Evolutionary conservation across 129 eudicot species (phyloP), one percentile per base, ranked within the genome.

Genomic region (Mikania micrantha): DNA sequence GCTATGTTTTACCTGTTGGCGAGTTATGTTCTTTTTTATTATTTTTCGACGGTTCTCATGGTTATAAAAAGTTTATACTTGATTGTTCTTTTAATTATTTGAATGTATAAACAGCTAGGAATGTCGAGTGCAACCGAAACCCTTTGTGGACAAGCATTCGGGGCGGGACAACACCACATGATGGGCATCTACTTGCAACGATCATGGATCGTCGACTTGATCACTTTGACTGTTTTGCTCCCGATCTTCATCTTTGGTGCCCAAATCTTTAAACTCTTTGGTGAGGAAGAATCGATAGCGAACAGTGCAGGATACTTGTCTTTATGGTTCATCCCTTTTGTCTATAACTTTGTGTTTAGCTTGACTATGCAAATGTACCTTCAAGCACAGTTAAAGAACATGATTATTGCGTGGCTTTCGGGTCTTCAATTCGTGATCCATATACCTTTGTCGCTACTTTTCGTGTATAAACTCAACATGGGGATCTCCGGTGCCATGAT

Each of bases 91-190:
- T 44, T n/a, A n/a, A 27, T 16, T 28, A 27, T 42, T 28, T 2
- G 35, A n/a, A 49, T 36, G 44, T 62, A 63, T 45, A 2, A 10
- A 36, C 76, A 86, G 93, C 50, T 86, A 11, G 93, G 93, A 70
- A 86, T 86, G 88, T 78, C 92, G 17, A 86, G 92, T 72, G 92
- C 85, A 71, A 82, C 88, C 12, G 92, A 86, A 73, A 82, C 84
- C 2, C 88, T 83, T 28, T 86, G 93, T 56, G 88, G 86, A 54
- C 86, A 86, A 83, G 80, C 88, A 59, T 85, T 69, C 53, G 92
- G 92, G 29, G 92, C 88, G n/a, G 78, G 82, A 21, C 92, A 85
- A 25, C 24, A 77, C 74, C 87, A 85, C 57, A 85, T 85, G 91
- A 73, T 85, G 79, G 87, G 87, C 4, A 77, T 85, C 25, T 80